These are phyloP conservation scores for Fusarium globosum DNA, from an alignment of 2,329 filamentous ascomycete genomes.

Conservation along the genomic window DNA sequence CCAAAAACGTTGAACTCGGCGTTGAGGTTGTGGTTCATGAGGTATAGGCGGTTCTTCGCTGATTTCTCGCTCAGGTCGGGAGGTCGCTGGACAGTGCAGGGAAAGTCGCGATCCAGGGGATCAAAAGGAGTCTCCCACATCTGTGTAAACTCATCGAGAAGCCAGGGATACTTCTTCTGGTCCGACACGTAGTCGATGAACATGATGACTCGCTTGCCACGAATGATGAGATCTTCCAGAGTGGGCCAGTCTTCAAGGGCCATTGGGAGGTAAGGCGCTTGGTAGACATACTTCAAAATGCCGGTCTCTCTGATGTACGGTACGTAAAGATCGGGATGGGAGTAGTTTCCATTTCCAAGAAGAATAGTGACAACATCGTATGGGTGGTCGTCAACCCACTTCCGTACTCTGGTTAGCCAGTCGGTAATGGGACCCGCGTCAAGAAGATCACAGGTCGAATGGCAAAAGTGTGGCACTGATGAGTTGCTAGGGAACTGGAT, in stretches of 20 bases:
- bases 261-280: slow-evolving; percentile 77
- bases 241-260: slow-evolving; percentile 83
- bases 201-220: slow-evolving; percentile 77
- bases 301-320: slow-evolving; percentile 77
- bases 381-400: slow-evolving; percentile 80
- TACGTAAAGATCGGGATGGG: slow-evolving; percentile 71
- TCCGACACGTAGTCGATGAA: slow-evolving; percentile 90
- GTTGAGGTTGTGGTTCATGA: slow-evolving; percentile 94
- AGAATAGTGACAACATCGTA: slow-evolving; percentile 91
- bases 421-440: slow-evolving; percentile 81
- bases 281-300: slow-evolving; percentile 78
- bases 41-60: slow-evolving; percentile 74
- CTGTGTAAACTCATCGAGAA: slow-evolving; percentile 87
- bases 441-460: slow-evolving; percentile 84
- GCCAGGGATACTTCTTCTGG: slow-evolving; percentile 81
- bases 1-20: slow-evolving; percentile 76
- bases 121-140: slow-evolving; percentile 94
- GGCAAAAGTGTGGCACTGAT: slow-evolving; percentile 78
- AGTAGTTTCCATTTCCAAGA: slow-evolving; percentile 84
- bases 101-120: slow-evolving; percentile 71
- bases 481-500: slow-evolving; percentile 67
- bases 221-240: slow-evolving; percentile 78
- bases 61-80: slow-evolving; percentile 68
- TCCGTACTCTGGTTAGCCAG: slow-evolving; percentile 75
- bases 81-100: slow-evolving; percentile 82